Percentiles rank a stretch among this genome's conserved stretches.
Conservation (phyloP, 2,329 filamentous ascomycete species). For the Botrytis pseudocinerea region DNA sequence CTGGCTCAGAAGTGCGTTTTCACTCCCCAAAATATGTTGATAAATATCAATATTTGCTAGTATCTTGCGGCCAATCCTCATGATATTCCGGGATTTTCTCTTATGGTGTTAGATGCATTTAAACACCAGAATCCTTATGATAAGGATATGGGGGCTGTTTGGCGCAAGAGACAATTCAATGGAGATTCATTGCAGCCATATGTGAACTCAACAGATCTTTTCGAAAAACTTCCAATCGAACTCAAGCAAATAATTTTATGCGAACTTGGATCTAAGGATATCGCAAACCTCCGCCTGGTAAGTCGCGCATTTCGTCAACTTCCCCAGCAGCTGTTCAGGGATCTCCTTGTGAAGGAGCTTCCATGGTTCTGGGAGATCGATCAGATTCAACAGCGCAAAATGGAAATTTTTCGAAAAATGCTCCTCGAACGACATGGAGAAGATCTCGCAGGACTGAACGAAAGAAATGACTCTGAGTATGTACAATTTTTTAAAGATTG, state of each 20-base stretch:
- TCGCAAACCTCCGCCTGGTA: constrained; percentile 11
- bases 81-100: constrained; percentile 24
- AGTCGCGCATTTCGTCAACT: constrained; percentile 23
- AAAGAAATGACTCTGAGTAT: background rate
- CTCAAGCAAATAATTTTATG: constrained; percentile 20
- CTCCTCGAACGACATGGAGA: constrained; percentile 14
- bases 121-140: background rate
- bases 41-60: background rate
- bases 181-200: background rate
- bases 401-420: background rate
- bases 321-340: constrained; percentile 13
- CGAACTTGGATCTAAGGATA: constrained; percentile 4
- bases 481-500: constrained; percentile 19
- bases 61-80: constrained; percentile 26
- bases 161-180: background rate
- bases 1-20: constrained; percentile 23
- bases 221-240: constrained; percentile 15
- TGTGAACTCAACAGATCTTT: constrained; percentile 18
- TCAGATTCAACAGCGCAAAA: constrained; percentile 6
- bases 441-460: constrained; percentile 2
- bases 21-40: too few relatives aligned
- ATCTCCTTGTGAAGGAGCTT: constrained; percentile 23
- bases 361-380: constrained; percentile 27
- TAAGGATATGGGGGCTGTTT: background rate
- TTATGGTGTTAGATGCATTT: constrained; percentile 7